Evolutionary conservation across 768 basidiomycete genomes (phyloP).

Genomic region (Panaeolus cyanescens): DNA sequence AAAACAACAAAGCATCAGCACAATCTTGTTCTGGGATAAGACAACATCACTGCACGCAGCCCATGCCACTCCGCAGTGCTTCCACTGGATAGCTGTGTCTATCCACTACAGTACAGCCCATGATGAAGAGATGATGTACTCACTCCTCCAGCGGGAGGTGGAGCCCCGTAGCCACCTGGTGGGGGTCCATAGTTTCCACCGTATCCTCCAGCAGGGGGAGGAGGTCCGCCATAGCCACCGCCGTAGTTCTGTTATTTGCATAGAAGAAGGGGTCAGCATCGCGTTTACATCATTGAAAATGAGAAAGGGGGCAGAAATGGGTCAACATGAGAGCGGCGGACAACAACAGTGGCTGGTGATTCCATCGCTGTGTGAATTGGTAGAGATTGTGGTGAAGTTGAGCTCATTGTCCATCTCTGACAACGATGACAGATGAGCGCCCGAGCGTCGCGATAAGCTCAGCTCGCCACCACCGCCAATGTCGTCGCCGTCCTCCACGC

Average conservation of each 20-base stretch:
- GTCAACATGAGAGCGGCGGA: too few species aligned
- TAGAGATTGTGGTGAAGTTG: too few species aligned
- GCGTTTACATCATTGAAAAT: background rate
- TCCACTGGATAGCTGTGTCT: too few species aligned
- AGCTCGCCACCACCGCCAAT: background rate
- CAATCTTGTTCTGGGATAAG: constrained; percentile 31
- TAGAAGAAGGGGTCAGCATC: background rate
- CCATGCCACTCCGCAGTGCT: too few species aligned
- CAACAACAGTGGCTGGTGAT: constrained; percentile 7
- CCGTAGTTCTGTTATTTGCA: constrained; percentile 3
- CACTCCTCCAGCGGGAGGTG: constrained; percentile 7
- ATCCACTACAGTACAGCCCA: constrained; percentile 1
- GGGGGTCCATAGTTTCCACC: constrained; percentile 14
- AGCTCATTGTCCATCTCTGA: too few species aligned
- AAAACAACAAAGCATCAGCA: constrained; percentile 15
- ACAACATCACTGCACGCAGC: too few species aligned
- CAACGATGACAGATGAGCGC: background rate
- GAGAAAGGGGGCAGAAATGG: background rate
- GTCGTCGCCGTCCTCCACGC: background rate
- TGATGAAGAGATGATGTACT: background rate
- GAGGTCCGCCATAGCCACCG: constrained; percentile 6
- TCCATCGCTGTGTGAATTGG: too few species aligned
- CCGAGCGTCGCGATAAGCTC: background rate
- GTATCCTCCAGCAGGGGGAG: background rate
- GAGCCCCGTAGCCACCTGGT: constrained; percentile 21